Evolutionary conservation across 495 filamentous ascomycete species (phyloP), one percentile per base, ranked within the genome.

Genomic region (Penicillium angulare): DNA sequence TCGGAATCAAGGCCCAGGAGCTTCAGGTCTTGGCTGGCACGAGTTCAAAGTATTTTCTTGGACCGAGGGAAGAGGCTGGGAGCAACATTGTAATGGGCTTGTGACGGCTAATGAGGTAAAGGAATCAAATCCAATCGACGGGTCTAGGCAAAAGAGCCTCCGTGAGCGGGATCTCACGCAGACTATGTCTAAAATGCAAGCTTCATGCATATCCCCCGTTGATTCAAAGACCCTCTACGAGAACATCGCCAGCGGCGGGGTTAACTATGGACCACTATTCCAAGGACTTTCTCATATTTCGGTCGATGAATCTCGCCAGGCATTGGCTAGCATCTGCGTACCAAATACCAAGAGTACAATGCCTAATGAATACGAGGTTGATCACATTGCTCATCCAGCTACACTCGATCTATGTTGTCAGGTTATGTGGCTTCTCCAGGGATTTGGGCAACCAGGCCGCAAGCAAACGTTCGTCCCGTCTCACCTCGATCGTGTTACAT

Each of bases 301-400:
- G 9, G 50, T 61, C 1, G 36, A 40, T 49, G 34, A 36, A 4
- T 27, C 46, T 15, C 13, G 41, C 9, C 35, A 52, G 31, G 57
- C 63, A 23, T 61, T 64, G 7, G 76, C 66, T 1, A 65, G 57
- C 6, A 57, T 73, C n/a, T n/a, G 50, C 9, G 58, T 74, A 13
- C 69, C 70, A 1, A 73, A 82, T 34, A 79, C 77, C 7, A 68
- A 57, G 4, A 45, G 65, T 7, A 63, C 59, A 17, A 82, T 82
- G 78, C 79, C 79, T 0, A 23, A 72, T 42, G 57, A 56, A 22
- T 61, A 70, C 33, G 74, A 81, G 50, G 72, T 68, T 0, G 55
- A 64, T 0, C 75, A 63, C 47, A 57, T 77, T 29, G 43, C 74
- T 1, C 78, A 80, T 35, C 77, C 79, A 7, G 64, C 73, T 0